Evolutionary conservation across 2,329 filamentous ascomycete species (phyloP), one percentile per base, ranked within the genome.

Genomic region (Hymenoscyphus linearis): DNA sequence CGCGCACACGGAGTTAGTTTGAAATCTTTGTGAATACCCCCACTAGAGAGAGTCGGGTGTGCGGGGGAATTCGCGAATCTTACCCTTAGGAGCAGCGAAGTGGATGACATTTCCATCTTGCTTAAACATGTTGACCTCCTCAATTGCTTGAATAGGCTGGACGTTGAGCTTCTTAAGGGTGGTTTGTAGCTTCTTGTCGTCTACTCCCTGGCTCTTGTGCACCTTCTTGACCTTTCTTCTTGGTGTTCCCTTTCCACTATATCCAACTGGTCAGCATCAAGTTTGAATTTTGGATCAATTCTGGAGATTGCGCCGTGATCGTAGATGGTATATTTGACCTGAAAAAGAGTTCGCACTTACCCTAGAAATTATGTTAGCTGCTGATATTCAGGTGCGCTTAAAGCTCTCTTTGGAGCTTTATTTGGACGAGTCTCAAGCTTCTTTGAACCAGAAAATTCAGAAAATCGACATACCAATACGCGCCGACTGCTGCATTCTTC

Each of bases 111-210:
- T 99, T 79, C 95, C 95, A 77, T 99, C 95, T 77, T 90, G 89
- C 90, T 99, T 99, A 89, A 99, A 99, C 95, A 99, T 99, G 89
- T 99, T 99, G 78, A 99, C 95, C 85, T 99, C 95, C 87, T 99
- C 95, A 74, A 99, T 99, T 70, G 90, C 91, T 84, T 96, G 93
- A 80, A 99, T 98, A 74, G 95, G 95, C 86, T 99, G 95, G 63
- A 96, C 93, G 81, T 98, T 98, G 79, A 99, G 87, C 89, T 99
- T 99, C 90, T 99, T 99, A 70, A 99, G 85, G 66, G 91, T 83
- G 66, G 88, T 86, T 83, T 99, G 95, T 68, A 99, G 91, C 87
- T 99, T 99, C 91, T 97, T 98, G 88, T 99, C 95, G 78, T 99
- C 95, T 79, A 90, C 91, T 76, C 89, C 91, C 70, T 90, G 90